phyloP scores from a whole-genome alignment of 1,139 yeast genomes.

The Sugiyamaella novakii region DNA sequence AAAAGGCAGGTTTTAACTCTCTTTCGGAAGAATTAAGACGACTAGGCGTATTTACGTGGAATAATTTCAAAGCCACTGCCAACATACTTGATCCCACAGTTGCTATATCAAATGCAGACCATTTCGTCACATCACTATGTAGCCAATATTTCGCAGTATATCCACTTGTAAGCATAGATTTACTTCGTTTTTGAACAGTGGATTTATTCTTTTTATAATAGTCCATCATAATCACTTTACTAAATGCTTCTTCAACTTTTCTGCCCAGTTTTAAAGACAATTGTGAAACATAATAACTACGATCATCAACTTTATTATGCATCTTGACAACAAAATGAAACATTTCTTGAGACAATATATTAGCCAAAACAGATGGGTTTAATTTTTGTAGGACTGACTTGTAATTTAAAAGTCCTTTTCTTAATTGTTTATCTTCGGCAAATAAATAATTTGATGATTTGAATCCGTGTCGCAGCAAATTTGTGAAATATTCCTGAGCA shows the following conservation, averaged over 20 bases:
- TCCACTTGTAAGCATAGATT: conserved; percentile 17
- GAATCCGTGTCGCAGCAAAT: conserved; percentile 29
- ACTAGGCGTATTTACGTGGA: conserved; percentile 57
- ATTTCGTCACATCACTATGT: conserved; percentile 36
- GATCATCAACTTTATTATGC: conserved; percentile 4
- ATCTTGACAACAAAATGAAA: conserved; percentile 4
- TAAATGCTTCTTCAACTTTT: conserved; percentile 10
- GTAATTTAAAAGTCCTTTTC: not conserved
- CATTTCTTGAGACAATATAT: conserved; percentile 11
- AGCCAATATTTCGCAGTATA: conserved; percentile 35
- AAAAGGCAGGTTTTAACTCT: conserved; percentile 65
- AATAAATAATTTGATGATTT: not conserved
- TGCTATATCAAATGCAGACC: conserved; percentile 57
- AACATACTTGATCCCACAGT: conserved; percentile 73
- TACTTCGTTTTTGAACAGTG: conserved; percentile 4
- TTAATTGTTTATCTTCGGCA: not conserved
- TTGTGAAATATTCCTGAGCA: conserved; percentile 65
- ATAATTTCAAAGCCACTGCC: conserved; percentile 57
- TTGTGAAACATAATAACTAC: conserved; percentile 10
- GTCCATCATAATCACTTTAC: conserved; percentile 3
- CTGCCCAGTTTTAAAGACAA: conserved; percentile 13
- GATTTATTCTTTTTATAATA: not conserved
- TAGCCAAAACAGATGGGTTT: conserved; percentile 4
- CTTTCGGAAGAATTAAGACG: conserved; percentile 55
- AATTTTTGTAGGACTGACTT: not conserved